phyloP scores from a whole-genome alignment of 768 basidiomycete species.

The Leccinum disarticulatum region DNA sequence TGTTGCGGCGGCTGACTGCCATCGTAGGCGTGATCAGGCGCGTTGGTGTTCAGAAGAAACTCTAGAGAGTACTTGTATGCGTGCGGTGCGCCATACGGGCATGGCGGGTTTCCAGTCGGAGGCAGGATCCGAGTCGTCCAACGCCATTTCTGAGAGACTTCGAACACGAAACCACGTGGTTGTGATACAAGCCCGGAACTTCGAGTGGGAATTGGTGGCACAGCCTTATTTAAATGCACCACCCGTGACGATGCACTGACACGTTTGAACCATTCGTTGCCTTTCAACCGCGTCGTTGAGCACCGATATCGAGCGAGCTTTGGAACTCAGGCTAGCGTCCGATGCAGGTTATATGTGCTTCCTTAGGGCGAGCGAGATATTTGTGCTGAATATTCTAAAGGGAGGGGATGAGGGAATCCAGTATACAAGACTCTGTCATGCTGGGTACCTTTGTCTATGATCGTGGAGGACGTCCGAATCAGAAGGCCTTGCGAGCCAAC shows the following conservation, averaged over 20 bases:
- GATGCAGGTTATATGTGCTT: not conserved
- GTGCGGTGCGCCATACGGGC: constrained; percentile 7
- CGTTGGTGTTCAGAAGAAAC: constrained; percentile 26
- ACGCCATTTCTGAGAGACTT: constrained; percentile 13
- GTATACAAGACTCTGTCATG: not conserved
- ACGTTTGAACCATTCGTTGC: not conserved
- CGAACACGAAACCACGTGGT: too few species aligned
- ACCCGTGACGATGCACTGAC: not conserved
- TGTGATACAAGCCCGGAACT: too few species aligned
- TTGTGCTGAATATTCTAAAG: not conserved
- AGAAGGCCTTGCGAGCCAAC: constrained; percentile 13
- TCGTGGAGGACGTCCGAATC: not conserved
- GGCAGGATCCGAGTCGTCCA: not conserved
- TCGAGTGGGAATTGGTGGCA: not conserved
- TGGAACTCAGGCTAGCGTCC: not conserved
- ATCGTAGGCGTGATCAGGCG: constrained; percentile 25
- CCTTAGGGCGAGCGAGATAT: not conserved
- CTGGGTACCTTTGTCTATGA: not conserved
- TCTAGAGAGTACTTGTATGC: constrained; percentile 15
- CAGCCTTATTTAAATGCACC: constrained; percentile 2
- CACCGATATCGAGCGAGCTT: not conserved
- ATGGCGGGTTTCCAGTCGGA: not conserved
- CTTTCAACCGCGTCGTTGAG: constrained; percentile 8
- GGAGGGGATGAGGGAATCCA: not conserved
- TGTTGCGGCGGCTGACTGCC: constrained; percentile 17